Conservation (phyloP, 2,329 filamentous ascomycete species). For the Exophiala xenobiotica region DNA sequence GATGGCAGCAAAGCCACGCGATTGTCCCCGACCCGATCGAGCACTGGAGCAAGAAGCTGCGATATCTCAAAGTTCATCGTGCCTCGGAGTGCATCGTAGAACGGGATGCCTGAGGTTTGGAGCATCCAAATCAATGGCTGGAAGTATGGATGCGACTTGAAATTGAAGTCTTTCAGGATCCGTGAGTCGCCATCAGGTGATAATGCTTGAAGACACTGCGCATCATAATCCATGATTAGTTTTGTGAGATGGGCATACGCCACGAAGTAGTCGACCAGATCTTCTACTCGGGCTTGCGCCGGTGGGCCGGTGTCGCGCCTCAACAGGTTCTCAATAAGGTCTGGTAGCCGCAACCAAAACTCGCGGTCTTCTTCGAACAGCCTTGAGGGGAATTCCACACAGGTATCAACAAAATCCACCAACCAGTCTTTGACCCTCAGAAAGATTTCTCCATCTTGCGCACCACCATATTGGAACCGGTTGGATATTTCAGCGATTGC, state of each 20-base stretch:
- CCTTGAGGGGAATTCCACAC: conserved; percentile 38
- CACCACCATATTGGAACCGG: conserved; percentile 18
- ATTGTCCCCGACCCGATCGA: conserved; percentile 17
- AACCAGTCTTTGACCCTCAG: conserved; percentile 45
- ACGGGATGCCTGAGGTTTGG: conserved; percentile 37
- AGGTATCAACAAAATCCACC: conserved; percentile 36
- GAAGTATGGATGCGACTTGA: conserved; percentile 35
- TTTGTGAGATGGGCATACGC: conserved; percentile 42
- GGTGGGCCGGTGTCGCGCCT: conserved; percentile 35
- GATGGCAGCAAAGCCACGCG: conserved; percentile 11
- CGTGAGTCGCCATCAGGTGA: conserved; percentile 34
- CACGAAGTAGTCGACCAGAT: conserved; percentile 44
- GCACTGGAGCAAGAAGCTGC: conserved; percentile 14
- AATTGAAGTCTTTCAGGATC: conserved; percentile 32
- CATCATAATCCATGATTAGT: conserved; percentile 44
- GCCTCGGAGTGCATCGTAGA: conserved; percentile 38
- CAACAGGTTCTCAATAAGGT: conserved; percentile 41
- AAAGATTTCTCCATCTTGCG: conserved; percentile 33
- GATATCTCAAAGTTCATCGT: conserved; percentile 33
- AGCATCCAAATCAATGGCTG: conserved; percentile 38
- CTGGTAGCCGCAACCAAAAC: conserved; percentile 48
- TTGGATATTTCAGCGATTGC: conserved; percentile 19
- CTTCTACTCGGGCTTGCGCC: conserved; percentile 20
- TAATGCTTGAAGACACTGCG: conserved; percentile 33
- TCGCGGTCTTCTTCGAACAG: conserved; percentile 41